Conservation (phyloP, 306 rosid genomes). For the Lithocarpus polystachyus region DNA sequence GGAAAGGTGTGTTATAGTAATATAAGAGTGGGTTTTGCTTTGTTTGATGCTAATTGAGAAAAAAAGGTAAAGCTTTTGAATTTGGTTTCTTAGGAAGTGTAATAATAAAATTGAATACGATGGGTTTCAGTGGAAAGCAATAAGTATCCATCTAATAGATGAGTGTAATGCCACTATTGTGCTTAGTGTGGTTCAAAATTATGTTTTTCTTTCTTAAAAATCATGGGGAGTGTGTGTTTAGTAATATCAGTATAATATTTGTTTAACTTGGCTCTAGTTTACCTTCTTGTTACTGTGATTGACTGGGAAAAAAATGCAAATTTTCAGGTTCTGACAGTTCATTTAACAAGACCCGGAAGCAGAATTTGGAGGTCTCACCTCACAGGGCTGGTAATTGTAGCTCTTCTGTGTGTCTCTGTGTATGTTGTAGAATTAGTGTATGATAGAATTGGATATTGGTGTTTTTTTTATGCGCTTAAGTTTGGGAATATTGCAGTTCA, state of each 20-base stretch:
- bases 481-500: not conserved
- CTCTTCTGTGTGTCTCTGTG: not conserved
- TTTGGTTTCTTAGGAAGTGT: not conserved
- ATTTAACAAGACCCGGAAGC: conserved; percentile 50
- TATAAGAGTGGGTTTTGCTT: not conserved
- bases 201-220: too few species aligned
- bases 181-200: not conserved
- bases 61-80: not conserved
- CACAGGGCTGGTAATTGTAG: conserved; percentile 76
- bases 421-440: not conserved
- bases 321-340: conserved; percentile 41
- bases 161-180: not conserved
- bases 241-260: not conserved
- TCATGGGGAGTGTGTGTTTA: not conserved
- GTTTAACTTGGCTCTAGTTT: conserved; percentile 4
- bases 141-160: not conserved
- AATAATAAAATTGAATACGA: too few species aligned
- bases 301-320: not conserved
- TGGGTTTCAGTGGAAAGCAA: not conserved
- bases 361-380: conserved; percentile 77
- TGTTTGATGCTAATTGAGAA: not conserved
- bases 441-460: not conserved
- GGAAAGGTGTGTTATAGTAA: not conserved
- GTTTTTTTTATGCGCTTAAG: conserved; percentile 1
- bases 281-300: conserved; percentile 9